phyloP scores from a whole-genome alignment of 169 alveolate genomes.

The Plasmodium chabaudi region DNA sequence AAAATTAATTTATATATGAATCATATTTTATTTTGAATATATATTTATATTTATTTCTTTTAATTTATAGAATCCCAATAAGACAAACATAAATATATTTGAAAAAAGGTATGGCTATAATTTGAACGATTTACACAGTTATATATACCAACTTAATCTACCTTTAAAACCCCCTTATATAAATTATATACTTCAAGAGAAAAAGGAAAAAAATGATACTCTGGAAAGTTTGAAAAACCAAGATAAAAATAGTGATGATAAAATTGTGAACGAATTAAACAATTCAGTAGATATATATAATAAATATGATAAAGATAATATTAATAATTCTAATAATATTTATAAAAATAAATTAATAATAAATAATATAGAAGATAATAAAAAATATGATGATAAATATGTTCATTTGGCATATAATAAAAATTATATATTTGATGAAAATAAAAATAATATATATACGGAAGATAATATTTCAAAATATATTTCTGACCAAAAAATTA shows the following conservation, averaged over 20 bases:
- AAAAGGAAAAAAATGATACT: neutral
- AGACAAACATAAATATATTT: constrained; percentile 34
- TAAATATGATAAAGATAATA: constrained; percentile 28
- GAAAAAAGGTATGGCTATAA: constrained; percentile 64
- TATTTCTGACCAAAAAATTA: constrained; percentile 1
- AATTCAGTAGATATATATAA: constrained; percentile 31
- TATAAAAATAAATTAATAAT: constrained; percentile 57
- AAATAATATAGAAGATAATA: neutral
- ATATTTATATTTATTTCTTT: neutral
- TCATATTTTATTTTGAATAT: neutral
- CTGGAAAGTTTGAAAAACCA: neutral
- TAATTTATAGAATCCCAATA: constrained; percentile 20
- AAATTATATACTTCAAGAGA: constrained; percentile 36
- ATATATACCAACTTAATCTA: constrained; percentile 45
- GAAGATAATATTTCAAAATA: constrained; percentile 37
- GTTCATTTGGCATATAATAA: constrained; percentile 36
- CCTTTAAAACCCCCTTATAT: constrained; percentile 58
- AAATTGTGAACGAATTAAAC: neutral
- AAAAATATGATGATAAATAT: constrained; percentile 50
- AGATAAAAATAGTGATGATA: neutral
- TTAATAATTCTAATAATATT: constrained; percentile 42
- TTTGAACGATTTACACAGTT: constrained; percentile 59
- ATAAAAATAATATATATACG: constrained; percentile 44
- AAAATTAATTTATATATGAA: neutral
- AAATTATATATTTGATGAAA: constrained; percentile 24